Evolutionary conservation across 352 stramenopile genomes (phyloP), one percentile per base, ranked within the genome.

Genomic region (Aphanomyces euteiches): DNA sequence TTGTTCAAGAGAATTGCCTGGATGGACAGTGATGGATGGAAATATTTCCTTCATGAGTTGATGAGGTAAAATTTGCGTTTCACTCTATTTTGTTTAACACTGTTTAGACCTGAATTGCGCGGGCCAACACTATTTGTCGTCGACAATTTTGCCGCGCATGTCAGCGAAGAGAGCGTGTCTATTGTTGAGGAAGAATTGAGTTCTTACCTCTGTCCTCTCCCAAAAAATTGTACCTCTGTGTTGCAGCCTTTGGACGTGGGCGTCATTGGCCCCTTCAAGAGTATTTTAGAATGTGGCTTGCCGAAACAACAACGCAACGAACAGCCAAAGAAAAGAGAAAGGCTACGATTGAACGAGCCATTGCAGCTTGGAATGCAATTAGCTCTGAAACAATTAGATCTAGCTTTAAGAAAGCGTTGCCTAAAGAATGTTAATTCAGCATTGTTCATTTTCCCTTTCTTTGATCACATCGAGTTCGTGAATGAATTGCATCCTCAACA

Each of bases 1-100:
- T 65, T 0, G 72, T 78, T 0, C 74, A 75, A 53, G 12, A 72
- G n/a, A 79, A 77, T n/a, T 41, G 72, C 53, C 3, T 77, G 72
- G 67, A 75, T 77, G 72, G 72, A 75, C 43, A 36, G 28, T 4
- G 5, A 1, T 0, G 66, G 56, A n/a, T 75, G 74, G 74, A 1
- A 39, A 4, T 2, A n/a, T 6, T 75, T 75, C 56, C 63, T 74
- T 53, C 2, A 40, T 21, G 5, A 17, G 8, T 47, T 15, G 10
- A 17, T 74, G 34, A 12, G 67, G 3, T 41, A 10, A 0, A 74
- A 77, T 57, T 63, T 34, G 3, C 47, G 75, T 7, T 36, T 79
- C 34, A 34, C 74, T 0, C 13, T 74, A 17, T 28, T 28, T 28
- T 28, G 28, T 28, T 28, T 28, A 28, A 28, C 28, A 28, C 28